These are phyloP conservation scores for Cercospora beticola DNA, from an alignment of 2,329 filamentous ascomycete genomes.

Conservation along the genomic window DNA sequence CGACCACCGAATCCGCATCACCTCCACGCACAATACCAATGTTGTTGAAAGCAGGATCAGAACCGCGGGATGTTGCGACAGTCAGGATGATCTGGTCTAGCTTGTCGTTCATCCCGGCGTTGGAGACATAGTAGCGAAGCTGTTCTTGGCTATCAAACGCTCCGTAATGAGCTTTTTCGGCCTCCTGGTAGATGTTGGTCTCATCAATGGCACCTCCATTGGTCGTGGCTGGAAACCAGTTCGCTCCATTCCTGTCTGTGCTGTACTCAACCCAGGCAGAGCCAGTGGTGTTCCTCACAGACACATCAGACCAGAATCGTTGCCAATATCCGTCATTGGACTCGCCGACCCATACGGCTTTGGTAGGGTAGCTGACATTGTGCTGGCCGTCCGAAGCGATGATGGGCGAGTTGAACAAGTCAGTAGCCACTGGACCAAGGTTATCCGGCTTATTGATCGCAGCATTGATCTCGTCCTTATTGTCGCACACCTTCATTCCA, in stretches of 20 bases:
- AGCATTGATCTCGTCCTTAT: constrained; percentile 12
- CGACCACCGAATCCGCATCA: constrained; percentile 7
- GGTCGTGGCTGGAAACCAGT: constrained; percentile 14
- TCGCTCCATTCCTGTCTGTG: constrained; percentile 5
- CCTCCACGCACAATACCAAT: constrained; percentile 19
- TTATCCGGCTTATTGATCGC: constrained; percentile 11
- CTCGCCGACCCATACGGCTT: constrained; percentile 5
- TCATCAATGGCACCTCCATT: constrained; percentile 2
- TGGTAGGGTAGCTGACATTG: constrained; percentile 18
- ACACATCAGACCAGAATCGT: constrained; percentile 18
- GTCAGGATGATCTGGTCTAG: constrained; percentile 10
- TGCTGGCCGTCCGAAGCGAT: constrained; percentile 14
- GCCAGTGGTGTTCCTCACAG: constrained; percentile 7
- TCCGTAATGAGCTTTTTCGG: constrained; percentile 14
- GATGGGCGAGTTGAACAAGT: constrained; percentile 16
- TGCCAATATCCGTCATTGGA: constrained; percentile 11
- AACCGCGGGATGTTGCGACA: constrained; percentile 12
- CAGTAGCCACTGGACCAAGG: constrained; percentile 13
- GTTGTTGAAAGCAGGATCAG: constrained; percentile 9
- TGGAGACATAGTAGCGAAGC: constrained; percentile 13
- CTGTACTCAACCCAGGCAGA: constrained; percentile 16
- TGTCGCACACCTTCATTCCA: constrained; percentile 17
- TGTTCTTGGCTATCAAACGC: constrained; percentile 7
- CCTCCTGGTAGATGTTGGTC: constrained; percentile 11
- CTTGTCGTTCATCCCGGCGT: constrained; percentile 7